Conservation (phyloP, 495 filamentous ascomycete genomes). For the Xylaria grammica region DNA sequence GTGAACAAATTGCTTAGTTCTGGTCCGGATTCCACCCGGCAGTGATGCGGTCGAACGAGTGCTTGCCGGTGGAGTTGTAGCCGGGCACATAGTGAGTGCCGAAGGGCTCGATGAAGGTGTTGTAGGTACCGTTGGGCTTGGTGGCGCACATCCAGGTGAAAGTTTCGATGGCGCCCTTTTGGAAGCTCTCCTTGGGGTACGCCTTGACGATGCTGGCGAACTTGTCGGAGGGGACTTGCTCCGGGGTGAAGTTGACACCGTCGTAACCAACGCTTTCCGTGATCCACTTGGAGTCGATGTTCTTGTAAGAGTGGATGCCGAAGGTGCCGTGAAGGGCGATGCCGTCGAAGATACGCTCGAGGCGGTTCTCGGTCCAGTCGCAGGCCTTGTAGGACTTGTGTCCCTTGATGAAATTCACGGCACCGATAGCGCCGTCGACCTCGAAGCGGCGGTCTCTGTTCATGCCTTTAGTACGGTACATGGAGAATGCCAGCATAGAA, state of each 20-base stretch:
- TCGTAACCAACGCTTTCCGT: constrained; percentile 24
- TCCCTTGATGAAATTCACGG: constrained; percentile 69
- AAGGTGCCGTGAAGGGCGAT: constrained; percentile 34
- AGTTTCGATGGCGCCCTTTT: constrained; percentile 16
- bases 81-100: constrained; percentile 3
- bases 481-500: background rate
- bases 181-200: constrained; percentile 26
- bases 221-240: constrained; percentile 27
- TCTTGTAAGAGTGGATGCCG: constrained; percentile 28
- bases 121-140: constrained; percentile 11
- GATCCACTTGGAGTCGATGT: constrained; percentile 30
- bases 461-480: constrained; percentile 14
- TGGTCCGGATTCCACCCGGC: background rate
- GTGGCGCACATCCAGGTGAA: constrained; percentile 20
- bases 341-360: constrained; percentile 33
- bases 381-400: constrained; percentile 7
- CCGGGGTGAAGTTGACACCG: constrained; percentile 27
- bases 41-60: constrained; percentile 16
- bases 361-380: constrained; percentile 23
- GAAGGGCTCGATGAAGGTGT: constrained; percentile 14
- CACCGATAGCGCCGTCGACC: constrained; percentile 79
- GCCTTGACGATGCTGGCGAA: constrained; percentile 21
- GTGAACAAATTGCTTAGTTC: background rate
- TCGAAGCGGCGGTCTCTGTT: constrained; percentile 44
- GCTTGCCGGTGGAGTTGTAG: constrained; percentile 12